Conservation (phyloP, 768 basidiomycete genomes). For the Lactifluus rugatus region DNA sequence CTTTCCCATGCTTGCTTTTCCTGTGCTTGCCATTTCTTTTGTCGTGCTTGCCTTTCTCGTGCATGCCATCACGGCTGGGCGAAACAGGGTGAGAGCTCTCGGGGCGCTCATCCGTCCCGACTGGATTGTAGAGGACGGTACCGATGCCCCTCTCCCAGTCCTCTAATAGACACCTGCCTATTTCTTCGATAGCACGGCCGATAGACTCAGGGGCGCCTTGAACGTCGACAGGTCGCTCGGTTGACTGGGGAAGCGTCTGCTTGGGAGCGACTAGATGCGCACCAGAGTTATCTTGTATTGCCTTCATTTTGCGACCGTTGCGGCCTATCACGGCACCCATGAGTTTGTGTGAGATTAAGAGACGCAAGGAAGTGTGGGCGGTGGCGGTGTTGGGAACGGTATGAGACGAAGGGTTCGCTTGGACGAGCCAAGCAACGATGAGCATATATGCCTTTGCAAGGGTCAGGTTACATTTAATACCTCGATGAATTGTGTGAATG, state of each 20-base stretch:
- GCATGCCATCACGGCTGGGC: slow-evolving; percentile 20
- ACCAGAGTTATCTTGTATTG: slow-evolving; percentile 92
- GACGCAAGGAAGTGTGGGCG: slow-evolving; percentile 82
- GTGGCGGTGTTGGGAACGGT: slow-evolving; percentile 49
- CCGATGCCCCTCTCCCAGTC: slow-evolving; percentile 94
- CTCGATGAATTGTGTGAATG: slow-evolving; percentile 19
- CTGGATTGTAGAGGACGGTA: slow-evolving; percentile 93
- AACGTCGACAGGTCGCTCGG: slow-evolving; percentile 97
- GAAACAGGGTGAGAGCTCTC: slow-evolving; percentile 28
- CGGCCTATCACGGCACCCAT: slow-evolving; percentile 99
- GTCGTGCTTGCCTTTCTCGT: neutral
- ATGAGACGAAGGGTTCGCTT: slow-evolving; percentile 47
- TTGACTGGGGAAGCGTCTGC: slow-evolving; percentile 98
- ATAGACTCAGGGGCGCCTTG: slow-evolving; percentile 91
- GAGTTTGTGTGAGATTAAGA: slow-evolving; percentile 96
- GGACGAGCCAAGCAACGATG: slow-evolving; percentile 42
- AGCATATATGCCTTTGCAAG: slow-evolving; percentile 75
- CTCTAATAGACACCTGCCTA: slow-evolving; percentile 88
- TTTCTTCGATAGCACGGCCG: slow-evolving; percentile 88
- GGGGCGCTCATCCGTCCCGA: slow-evolving; percentile 60
- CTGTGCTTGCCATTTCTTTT: neutral
- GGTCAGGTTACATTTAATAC: slow-evolving; percentile 10
- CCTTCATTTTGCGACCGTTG: slow-evolving; percentile 94
- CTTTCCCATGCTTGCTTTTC: slow-evolving; percentile 47
- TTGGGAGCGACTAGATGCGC: slow-evolving; percentile 98